phyloP scores from a whole-genome alignment of 257 asterid species.

The Ilex aquifolium region DNA sequence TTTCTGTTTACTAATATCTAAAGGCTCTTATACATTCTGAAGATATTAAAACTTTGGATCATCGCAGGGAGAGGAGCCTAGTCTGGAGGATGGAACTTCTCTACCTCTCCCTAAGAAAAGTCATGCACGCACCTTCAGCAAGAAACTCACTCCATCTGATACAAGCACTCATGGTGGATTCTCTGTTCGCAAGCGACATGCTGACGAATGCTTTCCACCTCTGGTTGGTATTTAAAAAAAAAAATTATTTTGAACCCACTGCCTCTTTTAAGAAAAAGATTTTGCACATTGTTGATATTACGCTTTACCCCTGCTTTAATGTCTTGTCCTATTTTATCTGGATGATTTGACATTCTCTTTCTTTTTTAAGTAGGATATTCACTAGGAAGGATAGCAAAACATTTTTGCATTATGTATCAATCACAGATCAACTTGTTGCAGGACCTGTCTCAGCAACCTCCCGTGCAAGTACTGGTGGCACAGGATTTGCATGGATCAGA shows the following conservation, averaged over 20 bases:
- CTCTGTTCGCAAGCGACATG: background rate
- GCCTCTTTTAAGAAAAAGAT: too few species aligned
- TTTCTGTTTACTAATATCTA: too few species aligned
- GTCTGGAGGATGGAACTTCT: background rate
- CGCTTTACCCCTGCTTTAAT: too few species aligned
- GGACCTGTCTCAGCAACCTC: conserved; percentile 8
- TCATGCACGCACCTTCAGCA: background rate
- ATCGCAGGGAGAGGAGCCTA: background rate
- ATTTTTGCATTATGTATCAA: too few species aligned
- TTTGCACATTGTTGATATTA: too few species aligned
- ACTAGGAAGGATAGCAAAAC: too few species aligned
- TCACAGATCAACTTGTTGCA: background rate
- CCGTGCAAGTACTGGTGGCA: conserved; percentile 11
- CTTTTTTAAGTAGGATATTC: too few species aligned
- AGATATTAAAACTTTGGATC: background rate
- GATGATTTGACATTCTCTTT: too few species aligned
- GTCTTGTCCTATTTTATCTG: too few species aligned
- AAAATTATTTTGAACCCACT: too few species aligned
- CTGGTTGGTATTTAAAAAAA: background rate
- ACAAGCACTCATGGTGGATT: conserved; percentile 4
- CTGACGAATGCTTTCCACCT: conserved; percentile 1
- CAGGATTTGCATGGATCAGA: conserved; percentile 12
- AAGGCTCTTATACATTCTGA: too few species aligned
- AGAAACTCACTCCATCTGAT: conserved; percentile 1
- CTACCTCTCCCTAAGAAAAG: background rate